Evolutionary conservation across 2,329 filamentous ascomycete genomes (phyloP).

Genomic region (Xylaria multiplex): DNA sequence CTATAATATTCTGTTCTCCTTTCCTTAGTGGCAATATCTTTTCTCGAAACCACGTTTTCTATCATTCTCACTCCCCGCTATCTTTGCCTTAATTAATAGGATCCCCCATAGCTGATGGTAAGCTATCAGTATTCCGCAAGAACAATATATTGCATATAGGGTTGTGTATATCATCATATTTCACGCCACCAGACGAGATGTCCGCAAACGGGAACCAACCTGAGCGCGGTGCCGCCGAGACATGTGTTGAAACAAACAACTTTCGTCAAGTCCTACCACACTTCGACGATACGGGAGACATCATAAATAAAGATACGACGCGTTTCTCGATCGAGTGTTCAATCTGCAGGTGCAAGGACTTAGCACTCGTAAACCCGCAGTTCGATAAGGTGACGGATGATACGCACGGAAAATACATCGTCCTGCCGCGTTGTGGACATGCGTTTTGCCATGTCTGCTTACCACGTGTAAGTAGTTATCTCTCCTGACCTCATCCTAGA

Average conservation of each 20-base stretch:
- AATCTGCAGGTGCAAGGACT: constrained; percentile 13
- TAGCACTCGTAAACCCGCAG: not conserved
- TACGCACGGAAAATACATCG: constrained; percentile 1
- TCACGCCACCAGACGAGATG: no score
- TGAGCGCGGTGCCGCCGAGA: not conserved
- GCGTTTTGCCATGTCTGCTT: constrained; percentile 8
- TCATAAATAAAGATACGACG: not conserved
- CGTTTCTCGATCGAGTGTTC: constrained; percentile 16
- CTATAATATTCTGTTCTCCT: no score
- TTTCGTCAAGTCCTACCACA: constrained; percentile 11
- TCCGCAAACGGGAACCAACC: no score
- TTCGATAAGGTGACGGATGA: not conserved
- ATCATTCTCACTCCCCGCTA: no score
- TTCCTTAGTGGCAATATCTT: no score
- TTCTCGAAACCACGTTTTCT: no score
- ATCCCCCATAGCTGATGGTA: no score
- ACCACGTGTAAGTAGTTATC: not conserved
- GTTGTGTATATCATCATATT: no score
- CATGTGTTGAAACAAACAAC: constrained; percentile 21
- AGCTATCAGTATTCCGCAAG: no score
- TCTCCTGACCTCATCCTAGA: no score
- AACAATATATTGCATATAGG: no score
- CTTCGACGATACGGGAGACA: not conserved
- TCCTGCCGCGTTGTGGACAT: constrained; percentile 22
- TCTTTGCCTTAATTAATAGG: no score